Percentiles rank a stretch among this genome's conserved stretches.
These are phyloP conservation scores for Neurospora discreta DNA, from an alignment of 495 filamentous ascomycete species.

Conservation along the genomic window DNA sequence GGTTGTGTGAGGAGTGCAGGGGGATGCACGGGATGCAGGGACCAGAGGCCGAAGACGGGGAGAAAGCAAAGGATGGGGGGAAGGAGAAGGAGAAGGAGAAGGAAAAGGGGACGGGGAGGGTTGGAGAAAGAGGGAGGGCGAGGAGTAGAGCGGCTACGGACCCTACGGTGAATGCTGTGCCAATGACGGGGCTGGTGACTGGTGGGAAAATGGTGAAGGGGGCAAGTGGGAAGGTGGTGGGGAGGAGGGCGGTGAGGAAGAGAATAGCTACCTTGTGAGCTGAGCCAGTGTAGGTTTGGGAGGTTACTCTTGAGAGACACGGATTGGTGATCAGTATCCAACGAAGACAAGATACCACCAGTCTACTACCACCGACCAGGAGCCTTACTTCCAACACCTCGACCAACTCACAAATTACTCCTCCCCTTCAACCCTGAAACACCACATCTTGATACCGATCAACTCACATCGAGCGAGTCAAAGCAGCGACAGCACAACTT, in stretches of 20 bases:
- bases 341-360: too few species aligned
- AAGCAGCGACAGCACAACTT: too few species aligned
- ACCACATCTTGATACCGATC: constrained; percentile 9
- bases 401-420: neutral
- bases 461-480: constrained; percentile 13
- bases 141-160: neutral
- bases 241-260: neutral
- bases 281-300: neutral
- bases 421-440: constrained; percentile 6
- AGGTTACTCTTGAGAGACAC: neutral
- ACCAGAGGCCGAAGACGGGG: neutral
- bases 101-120: neutral
- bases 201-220: neutral
- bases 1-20: neutral
- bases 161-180: neutral
- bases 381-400: too few species aligned
- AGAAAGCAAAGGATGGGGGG: neutral
- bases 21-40: neutral
- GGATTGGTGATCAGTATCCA: too few species aligned
- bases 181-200: neutral
- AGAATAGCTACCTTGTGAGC: neutral
- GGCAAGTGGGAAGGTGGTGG: neutral
- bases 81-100: neutral
- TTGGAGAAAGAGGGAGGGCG: neutral
- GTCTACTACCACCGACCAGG: too few species aligned